phyloP scores from a whole-genome alignment of 2,329 filamentous ascomycete species.

The Harringtonia aguacate region DNA sequence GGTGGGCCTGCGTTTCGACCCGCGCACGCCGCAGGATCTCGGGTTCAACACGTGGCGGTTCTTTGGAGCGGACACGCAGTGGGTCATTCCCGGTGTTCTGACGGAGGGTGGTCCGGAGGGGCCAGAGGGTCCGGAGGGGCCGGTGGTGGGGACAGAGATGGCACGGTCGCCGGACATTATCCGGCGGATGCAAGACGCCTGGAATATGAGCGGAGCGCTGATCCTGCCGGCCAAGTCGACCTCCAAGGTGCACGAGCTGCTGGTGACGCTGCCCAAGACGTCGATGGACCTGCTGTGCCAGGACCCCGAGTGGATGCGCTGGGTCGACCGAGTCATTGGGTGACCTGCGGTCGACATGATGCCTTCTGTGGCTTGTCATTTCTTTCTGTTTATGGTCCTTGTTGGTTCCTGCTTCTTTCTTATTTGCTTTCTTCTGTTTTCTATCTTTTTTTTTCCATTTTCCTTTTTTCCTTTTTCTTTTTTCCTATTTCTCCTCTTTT shows the following conservation, averaged over 20 bases:
- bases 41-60: constrained; percentile 34
- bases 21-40: constrained; percentile 26
- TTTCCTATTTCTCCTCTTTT: too few species aligned
- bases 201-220: constrained; percentile 20
- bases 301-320: constrained; percentile 17
- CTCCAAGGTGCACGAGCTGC: constrained; percentile 17
- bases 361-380: too few species aligned
- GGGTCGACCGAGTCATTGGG: constrained; percentile 15
- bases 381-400: too few species aligned
- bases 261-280: constrained; percentile 19
- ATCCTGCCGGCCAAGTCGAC: constrained; percentile 19
- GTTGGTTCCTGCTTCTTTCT: too few species aligned
- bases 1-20: constrained; percentile 28
- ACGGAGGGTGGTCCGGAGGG: too few species aligned
- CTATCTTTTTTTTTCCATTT: not conserved
- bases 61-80: constrained; percentile 30
- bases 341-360: too few species aligned
- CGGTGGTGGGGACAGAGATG: too few species aligned
- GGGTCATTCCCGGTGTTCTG: constrained; percentile 18
- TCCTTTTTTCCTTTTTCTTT: not conserved
- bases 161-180: constrained; percentile 17
- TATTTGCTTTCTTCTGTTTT: too few species aligned
- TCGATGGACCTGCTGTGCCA: constrained; percentile 18
- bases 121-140: too few species aligned
- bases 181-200: constrained; percentile 18